Evolutionary conservation across 2,329 filamentous ascomycete genomes (phyloP).

Genomic region (Cladosporium sp.): DNA sequence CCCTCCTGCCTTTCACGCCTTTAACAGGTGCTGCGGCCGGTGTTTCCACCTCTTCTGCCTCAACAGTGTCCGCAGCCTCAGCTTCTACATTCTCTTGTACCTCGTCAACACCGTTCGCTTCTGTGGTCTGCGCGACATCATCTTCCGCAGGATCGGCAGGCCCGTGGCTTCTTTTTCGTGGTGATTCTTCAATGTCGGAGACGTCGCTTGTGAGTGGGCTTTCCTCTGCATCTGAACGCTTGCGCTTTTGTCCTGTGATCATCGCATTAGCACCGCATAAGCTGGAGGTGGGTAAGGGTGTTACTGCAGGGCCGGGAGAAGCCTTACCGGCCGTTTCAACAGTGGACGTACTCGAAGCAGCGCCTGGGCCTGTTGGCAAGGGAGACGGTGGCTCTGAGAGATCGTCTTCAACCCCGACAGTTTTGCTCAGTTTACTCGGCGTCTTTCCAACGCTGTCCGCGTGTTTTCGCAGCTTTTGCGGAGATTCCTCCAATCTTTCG

Average conservation of each 20-base stretch:
- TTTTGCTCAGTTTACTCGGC: constrained; percentile 70
- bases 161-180: constrained; percentile 30
- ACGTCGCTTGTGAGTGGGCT: constrained; percentile 36
- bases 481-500: constrained; percentile 76
- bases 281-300: too few relatives aligned
- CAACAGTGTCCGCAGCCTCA: constrained; percentile 19
- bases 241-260: constrained; percentile 37
- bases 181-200: constrained; percentile 31
- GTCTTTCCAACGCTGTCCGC: constrained; percentile 56
- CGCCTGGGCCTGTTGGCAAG: constrained; percentile 24
- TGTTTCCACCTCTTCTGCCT: constrained; percentile 36
- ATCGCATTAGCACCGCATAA: constrained; percentile 7
- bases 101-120: constrained; percentile 29
- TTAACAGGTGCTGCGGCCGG: constrained; percentile 14
- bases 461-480: constrained; percentile 26
- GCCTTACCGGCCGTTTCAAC: constrained; percentile 13
- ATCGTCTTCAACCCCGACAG: constrained; percentile 41
- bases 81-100: constrained; percentile 25
- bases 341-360: constrained; percentile 30
- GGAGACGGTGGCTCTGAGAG: constrained; percentile 36
- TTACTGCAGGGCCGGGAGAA: background rate
- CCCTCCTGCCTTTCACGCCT: constrained; percentile 21
- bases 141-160: constrained; percentile 14
- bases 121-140: constrained; percentile 9
- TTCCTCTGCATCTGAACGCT: constrained; percentile 37